Evolutionary conservation across 805 yeast genomes (phyloP), one percentile per base, ranked within the genome.

Genomic region (Saturnispora bothae): DNA sequence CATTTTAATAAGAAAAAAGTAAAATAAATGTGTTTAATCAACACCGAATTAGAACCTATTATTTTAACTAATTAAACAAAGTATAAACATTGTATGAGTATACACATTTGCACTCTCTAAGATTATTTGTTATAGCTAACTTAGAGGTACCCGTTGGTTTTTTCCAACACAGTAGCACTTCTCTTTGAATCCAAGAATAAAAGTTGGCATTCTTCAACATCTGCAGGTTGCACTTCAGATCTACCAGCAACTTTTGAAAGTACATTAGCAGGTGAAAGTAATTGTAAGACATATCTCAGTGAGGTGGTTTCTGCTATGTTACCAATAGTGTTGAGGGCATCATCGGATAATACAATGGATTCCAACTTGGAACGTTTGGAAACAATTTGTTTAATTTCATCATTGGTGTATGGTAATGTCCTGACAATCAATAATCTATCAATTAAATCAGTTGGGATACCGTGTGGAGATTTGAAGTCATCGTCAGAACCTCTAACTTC

Each of bases 381-480:
- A 45, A 92, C 65, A 52, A 92, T 92, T 35, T 86, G 77, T 53
- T 80, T 73, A 53, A 89, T 81, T 60, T 92, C 98, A 43, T 83
- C 88, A 42, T 73, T 76, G 42, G 69, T 66, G 65, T 92, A 92
- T 33, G 74, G 66, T 14, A 73, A 61, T 1, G 98, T 94, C 54
- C 92, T 86, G 47, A 92, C 85, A 45, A 92, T 92, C 48, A 92
- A 81, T 26, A 94, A 74, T 59, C 99, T 75, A 63, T 92, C 99
- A 51, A 92, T 76, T 51, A 92, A 68, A 66, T 92, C 99, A 43
- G 83, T 70, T 31, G 99, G 98, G 42, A 92, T 68, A n/a, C 99
- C 99, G 59, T 92, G 99, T 17, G 98, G 96, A 1, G 96, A 81
- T 60, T 79, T 82, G 19, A 50, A 42, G 65, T 85, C 85, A 54